phyloP scores from a whole-genome alignment of 169 alveolate genomes.

The Babesia bigemina region DNA sequence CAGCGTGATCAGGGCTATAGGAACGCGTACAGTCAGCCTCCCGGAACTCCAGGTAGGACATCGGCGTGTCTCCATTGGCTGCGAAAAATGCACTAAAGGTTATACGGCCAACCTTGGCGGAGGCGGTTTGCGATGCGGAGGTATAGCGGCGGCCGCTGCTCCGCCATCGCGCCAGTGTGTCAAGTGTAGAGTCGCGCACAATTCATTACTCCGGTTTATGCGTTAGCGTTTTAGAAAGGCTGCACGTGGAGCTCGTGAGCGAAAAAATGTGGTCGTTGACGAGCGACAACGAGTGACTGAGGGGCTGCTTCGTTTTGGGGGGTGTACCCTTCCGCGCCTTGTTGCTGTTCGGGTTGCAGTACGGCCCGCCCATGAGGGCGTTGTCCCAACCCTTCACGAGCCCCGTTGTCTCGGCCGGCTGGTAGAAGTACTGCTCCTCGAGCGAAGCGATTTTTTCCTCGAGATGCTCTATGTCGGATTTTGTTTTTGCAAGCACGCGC shows the following conservation, averaged over 20 bases:
- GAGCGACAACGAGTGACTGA: constrained; percentile 40
- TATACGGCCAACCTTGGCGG: constrained; percentile 30
- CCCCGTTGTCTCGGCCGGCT: constrained; percentile 68
- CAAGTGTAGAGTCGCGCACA: not conserved
- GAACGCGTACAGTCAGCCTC: constrained; percentile 62
- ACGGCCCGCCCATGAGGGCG: constrained; percentile 26
- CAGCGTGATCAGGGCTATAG: not conserved
- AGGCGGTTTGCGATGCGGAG: constrained; percentile 26
- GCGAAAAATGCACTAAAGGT: not conserved
- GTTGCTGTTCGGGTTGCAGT: constrained; percentile 17
- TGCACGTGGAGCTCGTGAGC: constrained; percentile 65
- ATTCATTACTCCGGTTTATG: constrained; percentile 13
- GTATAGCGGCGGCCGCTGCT: constrained; percentile 33
- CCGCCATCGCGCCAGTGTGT: constrained; percentile 26
- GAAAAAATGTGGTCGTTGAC: constrained; percentile 68
- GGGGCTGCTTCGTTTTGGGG: constrained; percentile 45
- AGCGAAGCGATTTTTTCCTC: constrained; percentile 65
- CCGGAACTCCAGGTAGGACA: constrained; percentile 67
- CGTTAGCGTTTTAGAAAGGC: constrained; percentile 43
- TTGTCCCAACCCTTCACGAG: constrained; percentile 69
- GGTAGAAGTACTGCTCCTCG: constrained; percentile 63
- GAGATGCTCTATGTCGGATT: constrained; percentile 41
- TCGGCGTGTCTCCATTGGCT: constrained; percentile 53
- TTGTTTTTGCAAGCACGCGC: constrained; percentile 36
- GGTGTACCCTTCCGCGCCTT: constrained; percentile 49